Evolutionary conservation across 768 basidiomycete genomes (phyloP), one percentile per base, ranked within the genome.

Genomic region (Pulveroboletus sp.): DNA sequence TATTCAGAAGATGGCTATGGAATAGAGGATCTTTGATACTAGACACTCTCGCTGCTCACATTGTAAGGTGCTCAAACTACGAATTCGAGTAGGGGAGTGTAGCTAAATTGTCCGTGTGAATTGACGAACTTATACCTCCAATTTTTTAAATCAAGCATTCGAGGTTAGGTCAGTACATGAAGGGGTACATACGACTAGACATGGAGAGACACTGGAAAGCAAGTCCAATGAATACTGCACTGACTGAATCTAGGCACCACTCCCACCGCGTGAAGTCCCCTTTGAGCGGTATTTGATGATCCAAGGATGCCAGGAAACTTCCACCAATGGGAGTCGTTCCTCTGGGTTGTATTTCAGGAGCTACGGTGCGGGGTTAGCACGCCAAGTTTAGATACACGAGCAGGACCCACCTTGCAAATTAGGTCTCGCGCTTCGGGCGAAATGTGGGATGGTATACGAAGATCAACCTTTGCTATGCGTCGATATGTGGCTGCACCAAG

Each of bases 291-390:
- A 76, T 60, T 76, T 85, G 24, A 83, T 69, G 41, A 97, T 86
- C 92, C 94, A 97, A 9, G 92, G 91, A 61, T 95, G 93, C 4
- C 73, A 73, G 26, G 83, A 73, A 28, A 92, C 93, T 14, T 92
- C 83, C 1, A 71, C 65, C 24, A 96, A 75, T 0, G 92, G 73
- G 14, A 97, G 57, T 6, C 94, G 82, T 49, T 84, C 78, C 57
- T 83, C 77, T 1, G 93, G 89, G 21, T 89, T 83, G 55, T 90
- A 83, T 66, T 81, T 84, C 13, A 98, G 78, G 14, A 98, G 80
- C 95, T 97, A 39, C 11, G 14, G 14, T 41, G 24, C 24, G 15
- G 14, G 15, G 47, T 62, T 21, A 52, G 39, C n/a, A 37, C 10
- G 62, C 26, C 62, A 56, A 17, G 28, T 39, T 18, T n/a, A n/a